phyloP scores from a whole-genome alignment of 352 stramenopile genomes.

The Globisporangium parvum region DNA sequence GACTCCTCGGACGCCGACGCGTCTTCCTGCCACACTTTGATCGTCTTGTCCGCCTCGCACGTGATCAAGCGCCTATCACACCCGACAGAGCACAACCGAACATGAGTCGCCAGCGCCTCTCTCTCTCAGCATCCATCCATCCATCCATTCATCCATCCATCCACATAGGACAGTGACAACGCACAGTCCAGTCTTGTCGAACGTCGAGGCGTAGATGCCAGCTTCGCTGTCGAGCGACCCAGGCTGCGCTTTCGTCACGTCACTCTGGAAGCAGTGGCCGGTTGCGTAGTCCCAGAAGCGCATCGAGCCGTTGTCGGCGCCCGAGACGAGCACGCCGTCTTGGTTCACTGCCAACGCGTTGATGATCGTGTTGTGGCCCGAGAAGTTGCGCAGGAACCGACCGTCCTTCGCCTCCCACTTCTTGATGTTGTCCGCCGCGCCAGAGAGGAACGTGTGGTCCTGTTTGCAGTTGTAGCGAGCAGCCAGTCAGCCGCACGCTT shows the following conservation, averaged over 20 bases:
- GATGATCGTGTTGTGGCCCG: constrained; percentile 96
- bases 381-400: constrained; percentile 96
- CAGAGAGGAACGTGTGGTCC: constrained; percentile 97
- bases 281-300: constrained; percentile 99
- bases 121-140: neutral
- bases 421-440: constrained; percentile 97
- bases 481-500: neutral
- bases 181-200: constrained; percentile 95
- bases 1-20: constrained; percentile 91
- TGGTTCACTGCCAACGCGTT: constrained; percentile 98
- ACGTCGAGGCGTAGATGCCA: constrained; percentile 95
- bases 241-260: constrained; percentile 91
- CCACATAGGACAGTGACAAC: constrained; percentile 12
- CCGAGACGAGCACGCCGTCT: constrained; percentile 95
- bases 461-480: constrained; percentile 8
- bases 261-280: constrained; percentile 96
- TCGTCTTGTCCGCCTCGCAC: constrained; percentile 98
- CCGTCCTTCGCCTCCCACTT: constrained; percentile 97
- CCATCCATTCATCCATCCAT: constrained; percentile 4
- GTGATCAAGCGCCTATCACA: constrained; percentile 93
- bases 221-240: constrained; percentile 98
- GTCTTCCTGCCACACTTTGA: constrained; percentile 99
- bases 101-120: neutral
- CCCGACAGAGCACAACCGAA: constrained; percentile 4
- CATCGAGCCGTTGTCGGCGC: constrained; percentile 96